Conservation (phyloP, 192 early-diverging fungal genomes). For the Geranomyces variabilis region DNA sequence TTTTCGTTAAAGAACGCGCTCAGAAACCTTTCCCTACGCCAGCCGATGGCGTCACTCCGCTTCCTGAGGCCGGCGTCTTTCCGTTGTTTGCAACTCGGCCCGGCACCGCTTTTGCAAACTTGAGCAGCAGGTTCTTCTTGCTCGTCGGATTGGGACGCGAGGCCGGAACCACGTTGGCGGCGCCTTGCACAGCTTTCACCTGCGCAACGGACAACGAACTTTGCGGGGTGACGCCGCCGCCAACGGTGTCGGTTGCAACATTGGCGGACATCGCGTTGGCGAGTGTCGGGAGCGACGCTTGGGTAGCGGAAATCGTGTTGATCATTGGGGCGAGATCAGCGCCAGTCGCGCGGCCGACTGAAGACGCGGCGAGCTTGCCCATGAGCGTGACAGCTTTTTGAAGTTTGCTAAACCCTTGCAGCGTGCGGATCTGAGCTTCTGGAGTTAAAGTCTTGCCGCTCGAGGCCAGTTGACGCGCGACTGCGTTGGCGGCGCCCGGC, state of each 20-base stretch:
- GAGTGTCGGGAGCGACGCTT: conserved; percentile 5
- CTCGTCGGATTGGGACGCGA: conserved; percentile 5
- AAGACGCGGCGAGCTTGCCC: conserved; percentile 10
- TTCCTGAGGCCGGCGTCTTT: background rate
- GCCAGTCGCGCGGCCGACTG: background rate
- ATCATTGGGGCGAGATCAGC: background rate
- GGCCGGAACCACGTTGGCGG: conserved; percentile 1
- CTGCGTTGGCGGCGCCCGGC: background rate
- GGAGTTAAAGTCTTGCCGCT: conserved; percentile 2
- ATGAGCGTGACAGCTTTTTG: conserved; percentile 7
- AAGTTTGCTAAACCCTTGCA: background rate
- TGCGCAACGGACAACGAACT: background rate
- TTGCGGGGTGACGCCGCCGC: background rate
- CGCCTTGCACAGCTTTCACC: background rate
- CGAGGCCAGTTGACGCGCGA: background rate
- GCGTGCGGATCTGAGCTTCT: background rate
- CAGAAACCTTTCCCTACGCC: conserved; percentile 9
- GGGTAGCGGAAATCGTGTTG: conserved; percentile 1
- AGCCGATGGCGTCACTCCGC: background rate
- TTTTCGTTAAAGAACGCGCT: background rate
- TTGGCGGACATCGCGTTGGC: background rate
- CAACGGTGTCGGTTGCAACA: background rate
- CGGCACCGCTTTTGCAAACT: background rate
- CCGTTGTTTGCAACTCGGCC: conserved; percentile 2
- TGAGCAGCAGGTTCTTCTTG: background rate